Conservation (phyloP, 495 filamentous ascomycete species). For the Achaetomiella virescens region DNA sequence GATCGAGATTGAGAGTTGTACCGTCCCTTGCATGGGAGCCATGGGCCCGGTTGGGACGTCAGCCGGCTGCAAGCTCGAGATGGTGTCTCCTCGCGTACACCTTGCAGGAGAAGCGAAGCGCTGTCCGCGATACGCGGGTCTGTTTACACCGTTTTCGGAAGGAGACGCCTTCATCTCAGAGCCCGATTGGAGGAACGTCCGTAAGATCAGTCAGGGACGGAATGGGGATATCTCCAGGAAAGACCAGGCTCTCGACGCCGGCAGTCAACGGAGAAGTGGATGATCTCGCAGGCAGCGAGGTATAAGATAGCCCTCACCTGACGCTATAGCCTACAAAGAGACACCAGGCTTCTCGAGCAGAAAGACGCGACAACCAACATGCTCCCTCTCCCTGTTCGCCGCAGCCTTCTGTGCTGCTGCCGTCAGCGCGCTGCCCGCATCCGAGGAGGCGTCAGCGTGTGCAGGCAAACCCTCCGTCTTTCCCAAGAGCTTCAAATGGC, state of each 20-base stretch:
- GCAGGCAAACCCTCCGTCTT: background rate
- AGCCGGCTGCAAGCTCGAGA: background rate
- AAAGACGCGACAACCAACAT: too few relatives aligned
- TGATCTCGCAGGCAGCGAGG: too few relatives aligned
- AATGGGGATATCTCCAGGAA: too few relatives aligned
- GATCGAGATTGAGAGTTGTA: background rate
- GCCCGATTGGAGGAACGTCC: background rate
- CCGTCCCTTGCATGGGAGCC: background rate
- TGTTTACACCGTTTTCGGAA: background rate
- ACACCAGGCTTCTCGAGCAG: too few relatives aligned
- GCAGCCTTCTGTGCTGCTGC: constrained; percentile 1
- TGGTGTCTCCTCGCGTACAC: too few relatives aligned
- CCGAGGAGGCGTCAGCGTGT: background rate
- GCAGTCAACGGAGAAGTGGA: too few relatives aligned
- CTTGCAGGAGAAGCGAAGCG: too few relatives aligned
- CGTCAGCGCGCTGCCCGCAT: background rate
- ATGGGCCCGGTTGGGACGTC: background rate
- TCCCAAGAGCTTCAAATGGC: constrained; percentile 17
- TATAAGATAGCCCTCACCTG: too few relatives aligned
- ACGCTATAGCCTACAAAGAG: too few relatives aligned
- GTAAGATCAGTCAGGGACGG: background rate
- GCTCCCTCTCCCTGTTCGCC: background rate
- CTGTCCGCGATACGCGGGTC: background rate
- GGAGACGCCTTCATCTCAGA: background rate
- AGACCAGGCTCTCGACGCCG: too few relatives aligned